Conservation (phyloP, 2,329 filamentous ascomycete genomes). For the Drechslerella dactyloides region DNA sequence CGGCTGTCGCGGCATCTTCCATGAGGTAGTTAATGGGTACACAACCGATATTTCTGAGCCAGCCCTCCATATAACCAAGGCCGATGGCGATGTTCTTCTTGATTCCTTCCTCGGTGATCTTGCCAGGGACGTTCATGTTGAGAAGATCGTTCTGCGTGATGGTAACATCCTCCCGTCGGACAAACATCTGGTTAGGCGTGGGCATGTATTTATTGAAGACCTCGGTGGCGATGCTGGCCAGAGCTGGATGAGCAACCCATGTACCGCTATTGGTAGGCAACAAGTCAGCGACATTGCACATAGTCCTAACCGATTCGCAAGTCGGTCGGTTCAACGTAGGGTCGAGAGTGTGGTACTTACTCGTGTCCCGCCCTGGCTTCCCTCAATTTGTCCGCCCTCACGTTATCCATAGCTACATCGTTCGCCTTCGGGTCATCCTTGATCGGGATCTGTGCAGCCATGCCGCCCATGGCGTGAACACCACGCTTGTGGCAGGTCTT, state of each 20-base stretch:
- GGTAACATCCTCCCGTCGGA: slow-evolving; percentile 85
- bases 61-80: slow-evolving; percentile 97
- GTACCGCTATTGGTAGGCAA: slow-evolving; percentile 61
- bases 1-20: slow-evolving; percentile 97
- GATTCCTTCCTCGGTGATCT: slow-evolving; percentile 91
- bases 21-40: slow-evolving; percentile 98
- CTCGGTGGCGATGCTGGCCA: slow-evolving; percentile 84
- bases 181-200: slow-evolving; percentile 92
- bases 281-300: slow-evolving; percentile 1
- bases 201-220: slow-evolving; percentile 99
- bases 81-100: slow-evolving; percentile 97
- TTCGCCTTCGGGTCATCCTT: slow-evolving; percentile 92
- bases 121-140: slow-evolving; percentile 96
- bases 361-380: slow-evolving; percentile 96
- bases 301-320: too few species aligned
- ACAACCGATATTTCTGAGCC: slow-evolving; percentile 91
- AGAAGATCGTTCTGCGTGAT: slow-evolving; percentile 88
- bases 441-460: slow-evolving; percentile 98
- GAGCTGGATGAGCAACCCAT: slow-evolving; percentile 95
- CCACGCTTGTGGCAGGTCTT: slow-evolving; percentile 96
- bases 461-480: slow-evolving; percentile 98
- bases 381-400: slow-evolving; percentile 92
- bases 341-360: too few species aligned
- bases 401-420: slow-evolving; percentile 89
- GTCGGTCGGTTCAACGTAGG: background rate